Base-by-base conservation (phyloP, 257 asterid species). In the Solanum ossicruentum region DNA sequence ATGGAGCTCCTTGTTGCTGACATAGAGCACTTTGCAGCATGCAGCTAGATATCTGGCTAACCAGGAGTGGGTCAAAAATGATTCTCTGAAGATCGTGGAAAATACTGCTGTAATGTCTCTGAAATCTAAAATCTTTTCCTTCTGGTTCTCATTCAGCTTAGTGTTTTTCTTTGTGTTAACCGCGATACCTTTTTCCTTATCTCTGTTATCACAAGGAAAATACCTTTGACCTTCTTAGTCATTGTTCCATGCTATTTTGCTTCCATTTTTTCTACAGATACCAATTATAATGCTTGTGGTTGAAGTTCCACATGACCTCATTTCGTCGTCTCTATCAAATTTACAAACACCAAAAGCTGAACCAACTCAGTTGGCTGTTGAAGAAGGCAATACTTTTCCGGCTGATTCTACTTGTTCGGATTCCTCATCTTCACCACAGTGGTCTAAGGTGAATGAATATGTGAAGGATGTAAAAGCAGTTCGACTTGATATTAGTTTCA, bases 51-150 rank as follows among this genome's bases (percentile, higher is more conserved):
- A 97, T 89, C 98, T 97, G 70, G 97, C 98, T 21, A 97, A 97
- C 88, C 98, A 94, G 94, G 99, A 97, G 89, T 97, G 99, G 99
- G 99, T 97, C 88, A 97, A 97, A 92, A 97, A 96, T 89, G 99
- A 97, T 90, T 97, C 99, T 86, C 99, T 97, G 93, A 97, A 97
- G 97, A 95, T 97, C 87, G 99, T 97, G 86, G 99, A 97, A 92
- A 97, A 97, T 90, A 97, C 99, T 79, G 99, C 99, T 89, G 99
- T 97, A 97, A 91, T 87, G 84, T 89, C 89, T 84, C 92, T 88
- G 13, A 26, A 73, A 47, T 77, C 28, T 72, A 77, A 57, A 15
- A 49, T 84, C 45, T 18, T 70, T 77, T 51, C 47, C 82, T 51
- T 77, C 58, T 77, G 47, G 45, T 51, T 77, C 63, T 51, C 43